phyloP scores from a whole-genome alignment of 768 basidiomycete species.

The Phaeotremella skinneri region DNA sequence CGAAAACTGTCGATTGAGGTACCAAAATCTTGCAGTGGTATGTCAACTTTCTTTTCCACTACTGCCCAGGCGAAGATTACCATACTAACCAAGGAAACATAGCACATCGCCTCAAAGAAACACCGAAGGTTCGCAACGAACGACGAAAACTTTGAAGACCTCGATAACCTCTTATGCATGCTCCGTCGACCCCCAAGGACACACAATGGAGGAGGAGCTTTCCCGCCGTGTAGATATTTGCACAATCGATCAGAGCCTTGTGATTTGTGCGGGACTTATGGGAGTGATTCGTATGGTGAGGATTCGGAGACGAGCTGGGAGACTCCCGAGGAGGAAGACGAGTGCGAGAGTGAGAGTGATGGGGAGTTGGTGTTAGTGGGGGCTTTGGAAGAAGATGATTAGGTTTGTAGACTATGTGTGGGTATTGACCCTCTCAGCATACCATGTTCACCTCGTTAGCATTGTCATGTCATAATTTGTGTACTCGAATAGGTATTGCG shows the following conservation, averaged over 20 bases:
- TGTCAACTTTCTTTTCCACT: conserved; percentile 42
- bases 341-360: too few relatives aligned
- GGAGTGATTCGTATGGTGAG: neutral
- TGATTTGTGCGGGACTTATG: neutral
- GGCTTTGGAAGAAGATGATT: too few relatives aligned
- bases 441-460: too few relatives aligned
- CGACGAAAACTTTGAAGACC: conserved; percentile 69
- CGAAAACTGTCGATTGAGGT: conserved; percentile 89
- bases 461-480: too few relatives aligned
- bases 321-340: too few relatives aligned
- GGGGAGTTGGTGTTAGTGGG: too few relatives aligned
- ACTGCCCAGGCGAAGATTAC: neutral
- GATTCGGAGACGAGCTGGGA: too few relatives aligned
- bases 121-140: conserved; percentile 81
- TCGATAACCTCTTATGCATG: conserved; percentile 66
- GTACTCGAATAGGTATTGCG: too few relatives aligned
- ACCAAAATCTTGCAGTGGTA: conserved; percentile 80
- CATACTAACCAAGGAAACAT: conserved; percentile 13
- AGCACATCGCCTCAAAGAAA: conserved; percentile 72
- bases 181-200: conserved; percentile 37
- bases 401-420: too few relatives aligned
- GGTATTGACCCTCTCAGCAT: too few relatives aligned
- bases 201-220: neutral
- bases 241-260: conserved; percentile 4
- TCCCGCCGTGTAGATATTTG: conserved; percentile 21